Evolutionary conservation across 106 monocot species (phyloP).

Genomic region (Platanthera zijinensis): DNA sequence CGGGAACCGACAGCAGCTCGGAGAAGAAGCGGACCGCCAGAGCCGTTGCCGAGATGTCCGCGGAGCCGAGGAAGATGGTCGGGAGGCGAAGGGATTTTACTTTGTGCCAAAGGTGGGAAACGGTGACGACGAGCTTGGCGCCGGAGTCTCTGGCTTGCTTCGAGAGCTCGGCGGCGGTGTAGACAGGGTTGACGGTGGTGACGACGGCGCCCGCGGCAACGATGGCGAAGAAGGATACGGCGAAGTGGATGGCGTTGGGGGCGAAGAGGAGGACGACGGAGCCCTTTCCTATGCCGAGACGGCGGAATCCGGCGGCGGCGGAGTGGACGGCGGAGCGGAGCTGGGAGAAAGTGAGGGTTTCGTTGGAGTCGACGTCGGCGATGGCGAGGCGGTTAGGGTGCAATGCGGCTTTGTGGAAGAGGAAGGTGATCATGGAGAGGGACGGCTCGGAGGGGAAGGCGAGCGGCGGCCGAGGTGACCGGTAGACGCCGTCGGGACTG

Average conservation of each 20-base stretch:
- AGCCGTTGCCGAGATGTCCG: neutral
- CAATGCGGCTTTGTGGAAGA: constrained; percentile 21
- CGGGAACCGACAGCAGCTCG: neutral
- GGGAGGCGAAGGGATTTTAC: constrained; percentile 41
- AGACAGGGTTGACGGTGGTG: constrained; percentile 66
- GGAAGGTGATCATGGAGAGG: constrained; percentile 39
- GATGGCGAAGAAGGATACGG: constrained; percentile 47
- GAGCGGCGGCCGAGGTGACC: constrained; percentile 25
- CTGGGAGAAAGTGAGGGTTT: constrained; percentile 27
- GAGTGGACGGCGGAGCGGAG: constrained; percentile 26
- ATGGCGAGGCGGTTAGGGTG: constrained; percentile 36
- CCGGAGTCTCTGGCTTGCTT: constrained; percentile 55
- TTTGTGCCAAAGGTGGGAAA: constrained; percentile 35
- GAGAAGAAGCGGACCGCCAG: constrained; percentile 26
- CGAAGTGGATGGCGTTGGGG: constrained; percentile 59
- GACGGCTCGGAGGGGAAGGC: constrained; percentile 29
- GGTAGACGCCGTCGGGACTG: constrained; percentile 31
- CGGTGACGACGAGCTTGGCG: constrained; percentile 38
- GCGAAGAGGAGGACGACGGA: constrained; percentile 72
- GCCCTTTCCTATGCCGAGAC: constrained; percentile 26
- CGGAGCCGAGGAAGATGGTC: constrained; percentile 21
- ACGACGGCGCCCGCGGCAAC: constrained; percentile 53
- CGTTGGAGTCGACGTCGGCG: constrained; percentile 32
- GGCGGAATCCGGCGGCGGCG: constrained; percentile 21
- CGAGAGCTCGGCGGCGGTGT: constrained; percentile 52